Conservation (phyloP, 257 asterid species). For the Apocynum venetum region DNA sequence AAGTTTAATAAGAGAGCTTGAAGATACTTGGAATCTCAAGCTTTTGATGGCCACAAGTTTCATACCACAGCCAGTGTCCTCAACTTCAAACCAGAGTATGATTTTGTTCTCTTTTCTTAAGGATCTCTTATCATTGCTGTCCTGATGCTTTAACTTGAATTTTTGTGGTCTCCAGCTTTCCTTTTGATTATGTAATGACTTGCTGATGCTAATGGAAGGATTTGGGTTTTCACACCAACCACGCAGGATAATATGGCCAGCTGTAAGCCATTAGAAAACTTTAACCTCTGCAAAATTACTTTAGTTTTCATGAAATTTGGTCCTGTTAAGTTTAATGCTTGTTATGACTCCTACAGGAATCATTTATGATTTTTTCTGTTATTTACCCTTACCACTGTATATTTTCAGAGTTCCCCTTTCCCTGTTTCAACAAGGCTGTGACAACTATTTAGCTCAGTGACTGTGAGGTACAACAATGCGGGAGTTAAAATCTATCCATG, state of each 20-base stretch:
- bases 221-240: slow-evolving; percentile 81
- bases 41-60: slow-evolving; percentile 14
- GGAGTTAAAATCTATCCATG: not conserved
- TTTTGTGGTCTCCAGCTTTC: slow-evolving; percentile 46
- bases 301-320: slow-evolving; percentile 1
- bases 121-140: slow-evolving; percentile 36
- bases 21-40: not conserved
- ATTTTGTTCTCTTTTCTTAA: slow-evolving; percentile 55
- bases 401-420: not conserved
- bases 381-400: not conserved
- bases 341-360: not conserved
- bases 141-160: slow-evolving; percentile 40
- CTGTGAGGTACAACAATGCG: not conserved
- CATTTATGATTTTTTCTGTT: not conserved
- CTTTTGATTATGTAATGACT: slow-evolving; percentile 25
- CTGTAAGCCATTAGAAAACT: slow-evolving; percentile 36
- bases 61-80: slow-evolving; percentile 92
- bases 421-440: not conserved
- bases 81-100: slow-evolving; percentile 83
- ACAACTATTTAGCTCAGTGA: not conserved
- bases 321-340: not conserved
- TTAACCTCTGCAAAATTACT: slow-evolving; percentile 17
- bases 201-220: slow-evolving; percentile 26
- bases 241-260: slow-evolving; percentile 73
- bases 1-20: slow-evolving; percentile 8